These are phyloP conservation scores for Nemophila menziesii DNA, from an alignment of 257 asterid genomes.

Conservation along the genomic window DNA sequence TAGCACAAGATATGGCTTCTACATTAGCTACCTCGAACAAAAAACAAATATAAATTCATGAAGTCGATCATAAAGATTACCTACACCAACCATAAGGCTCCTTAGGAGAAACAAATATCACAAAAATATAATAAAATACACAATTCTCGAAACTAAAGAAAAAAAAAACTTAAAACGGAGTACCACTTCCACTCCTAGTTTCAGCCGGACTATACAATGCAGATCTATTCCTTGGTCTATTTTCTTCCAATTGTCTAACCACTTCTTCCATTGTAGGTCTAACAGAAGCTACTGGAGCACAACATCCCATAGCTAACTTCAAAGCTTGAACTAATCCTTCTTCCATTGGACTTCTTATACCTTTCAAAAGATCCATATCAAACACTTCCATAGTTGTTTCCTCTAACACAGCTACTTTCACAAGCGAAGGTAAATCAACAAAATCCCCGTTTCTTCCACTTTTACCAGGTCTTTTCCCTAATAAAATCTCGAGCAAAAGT, in stretches of 20 bases:
- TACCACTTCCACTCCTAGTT: constrained; percentile 91
- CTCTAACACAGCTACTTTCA: constrained; percentile 92
- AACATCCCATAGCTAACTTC: constrained; percentile 97
- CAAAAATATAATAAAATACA: constrained; percentile 16
- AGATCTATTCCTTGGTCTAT: constrained; percentile 86
- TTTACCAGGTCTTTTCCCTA: constrained; percentile 72
- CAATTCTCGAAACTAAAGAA: constrained; percentile 14
- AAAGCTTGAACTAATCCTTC: constrained; percentile 91
- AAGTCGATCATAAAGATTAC: background rate
- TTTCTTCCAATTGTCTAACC: constrained; percentile 91
- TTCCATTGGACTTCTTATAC: constrained; percentile 84
- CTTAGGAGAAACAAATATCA: constrained; percentile 15
- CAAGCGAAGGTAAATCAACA: constrained; percentile 75
- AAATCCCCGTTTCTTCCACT: constrained; percentile 51
- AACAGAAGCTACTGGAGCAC: constrained; percentile 81
- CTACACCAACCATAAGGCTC: constrained; percentile 3
- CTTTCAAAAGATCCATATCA: constrained; percentile 70
- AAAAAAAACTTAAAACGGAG: constrained; percentile 58
- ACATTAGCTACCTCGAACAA: too few relatives aligned
- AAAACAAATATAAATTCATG: too few relatives aligned
- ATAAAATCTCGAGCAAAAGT: constrained; percentile 68
- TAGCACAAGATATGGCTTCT: too few relatives aligned
- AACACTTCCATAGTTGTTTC: constrained; percentile 97
- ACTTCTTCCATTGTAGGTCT: constrained; percentile 95
- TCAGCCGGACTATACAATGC: constrained; percentile 95